Evolutionary conservation across 2,329 filamentous ascomycete species (phyloP), one percentile per base, ranked within the genome.

Genomic region (Calonectria crousiana): DNA sequence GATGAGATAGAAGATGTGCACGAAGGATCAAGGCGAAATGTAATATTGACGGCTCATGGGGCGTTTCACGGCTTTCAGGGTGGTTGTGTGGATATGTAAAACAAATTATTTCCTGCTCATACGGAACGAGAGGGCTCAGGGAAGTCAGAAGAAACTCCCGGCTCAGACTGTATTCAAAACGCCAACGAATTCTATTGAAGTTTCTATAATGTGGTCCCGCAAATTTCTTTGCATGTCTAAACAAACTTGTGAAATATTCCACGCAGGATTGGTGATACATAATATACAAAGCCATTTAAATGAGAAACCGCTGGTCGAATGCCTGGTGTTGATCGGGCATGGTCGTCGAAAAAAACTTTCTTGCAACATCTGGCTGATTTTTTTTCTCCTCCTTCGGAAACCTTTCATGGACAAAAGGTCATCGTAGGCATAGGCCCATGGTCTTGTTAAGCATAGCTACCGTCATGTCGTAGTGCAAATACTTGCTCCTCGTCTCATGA

Each of bases 391-490:
- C 3, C 14, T 38, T 18, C 18, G 32, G 28, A n/a, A 30, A 23
- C 18, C 6, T 2, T 6, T 20, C 18, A 16, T 18, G n/a, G 32
- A 30, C 6, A 13, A 8, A 23, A 6, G 8, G 51, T 80, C 74
- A 79, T 73, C 90, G 88, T 72, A 93, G 82, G 80, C 92, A 94
- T 52, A 95, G 81, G 1, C 90, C 90, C 92, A 95, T 92, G 9
- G 89, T 92, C 81, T 93, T 91, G 80, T 96, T 95, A 69, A 96
- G 86, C 93, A 94, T 94, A 23, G 88, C 88, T 62, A 96, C 82
- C 10, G 93, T 95, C 85, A 90, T 90, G 69, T 95, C 90, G 81
- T 94, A 95, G 78, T 93, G 90, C 60, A 88, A 86, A 81, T 89
- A 93, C 9, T 88, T 84, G 65, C 81, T 80, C 30, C 74, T 62